A percentile compares a stretch with the other conserved stretches of the same genome.
These are phyloP conservation scores for Zasmidium angulare DNA, from an alignment of 2,329 filamentous ascomycete species.

Conservation along the genomic window DNA sequence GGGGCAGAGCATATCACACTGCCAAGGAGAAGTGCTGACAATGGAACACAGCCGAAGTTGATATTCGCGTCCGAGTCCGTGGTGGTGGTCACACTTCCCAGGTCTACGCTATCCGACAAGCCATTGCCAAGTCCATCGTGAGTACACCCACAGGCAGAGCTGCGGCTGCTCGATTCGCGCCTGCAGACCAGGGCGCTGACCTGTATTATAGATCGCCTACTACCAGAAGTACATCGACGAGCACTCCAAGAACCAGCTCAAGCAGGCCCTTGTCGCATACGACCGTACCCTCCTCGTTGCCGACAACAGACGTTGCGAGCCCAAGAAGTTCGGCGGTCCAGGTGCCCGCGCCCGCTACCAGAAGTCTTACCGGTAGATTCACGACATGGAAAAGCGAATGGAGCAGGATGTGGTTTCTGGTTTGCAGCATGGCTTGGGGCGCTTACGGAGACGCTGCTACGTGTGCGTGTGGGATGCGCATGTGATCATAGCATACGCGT, in stretches of 20 bases:
- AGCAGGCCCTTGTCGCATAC: constrained; percentile 94
- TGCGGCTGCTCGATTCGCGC: neutral
- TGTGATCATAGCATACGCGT: constrained; percentile 8
- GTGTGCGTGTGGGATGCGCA: constrained; percentile 1
- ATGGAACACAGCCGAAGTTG: constrained; percentile 65
- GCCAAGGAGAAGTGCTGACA: constrained; percentile 11
- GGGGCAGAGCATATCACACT: constrained; percentile 1
- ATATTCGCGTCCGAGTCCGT: constrained; percentile 94
- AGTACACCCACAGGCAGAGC: constrained; percentile 25
- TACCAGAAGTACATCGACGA: constrained; percentile 99
- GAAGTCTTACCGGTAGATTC: constrained; percentile 52
- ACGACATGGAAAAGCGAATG: constrained; percentile 7
- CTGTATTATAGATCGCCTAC: constrained; percentile 69
- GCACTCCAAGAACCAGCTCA: constrained; percentile 99
- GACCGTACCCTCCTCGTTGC: constrained; percentile 97
- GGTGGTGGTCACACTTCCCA: constrained; percentile 98
- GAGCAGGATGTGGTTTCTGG: constrained; percentile 13
- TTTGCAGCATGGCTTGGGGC: constrained; percentile 20
- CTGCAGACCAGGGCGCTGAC: constrained; percentile 1
- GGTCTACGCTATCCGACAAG: constrained; percentile 98
- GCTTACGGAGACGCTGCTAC: constrained; percentile 16
- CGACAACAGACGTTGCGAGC: constrained; percentile 98
- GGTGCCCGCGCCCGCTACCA: constrained; percentile 97
- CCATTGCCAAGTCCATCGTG: constrained; percentile 92
- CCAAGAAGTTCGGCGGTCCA: constrained; percentile 95